A percentile compares a stretch with the other conserved stretches of the same genome.
Conservation (phyloP, 1,139 yeast genomes). For the Candida sanyaensis region DNA sequence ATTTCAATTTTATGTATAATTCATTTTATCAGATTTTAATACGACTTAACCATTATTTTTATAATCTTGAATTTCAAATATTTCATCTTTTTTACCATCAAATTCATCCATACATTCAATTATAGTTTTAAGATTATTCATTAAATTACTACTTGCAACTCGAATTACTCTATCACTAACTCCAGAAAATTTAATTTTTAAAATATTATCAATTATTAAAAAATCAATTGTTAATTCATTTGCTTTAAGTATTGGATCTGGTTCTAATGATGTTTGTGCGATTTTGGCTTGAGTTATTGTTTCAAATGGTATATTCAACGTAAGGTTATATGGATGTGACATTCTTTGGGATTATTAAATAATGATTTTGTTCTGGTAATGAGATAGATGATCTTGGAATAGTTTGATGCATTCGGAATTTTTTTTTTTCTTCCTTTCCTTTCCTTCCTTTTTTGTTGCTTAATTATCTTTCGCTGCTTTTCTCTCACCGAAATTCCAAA, state of each 20-base stretch:
- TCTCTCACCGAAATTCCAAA: no score
- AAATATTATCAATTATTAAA: conserved; percentile 22
- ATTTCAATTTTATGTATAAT: no score
- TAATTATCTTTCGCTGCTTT: no score
- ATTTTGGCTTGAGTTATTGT: conserved; percentile 59
- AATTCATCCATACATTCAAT: conserved; percentile 70
- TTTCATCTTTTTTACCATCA: conserved; percentile 34
- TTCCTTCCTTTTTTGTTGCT: no score
- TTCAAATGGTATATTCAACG: conserved; percentile 53
- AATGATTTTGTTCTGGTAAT: no score
- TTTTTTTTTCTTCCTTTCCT: no score
- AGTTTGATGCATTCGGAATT: not conserved
- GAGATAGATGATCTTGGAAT: no score
- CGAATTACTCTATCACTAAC: conserved; percentile 64
- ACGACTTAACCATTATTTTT: conserved; percentile 1
- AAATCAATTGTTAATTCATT: conserved; percentile 55
- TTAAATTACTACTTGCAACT: conserved; percentile 68
- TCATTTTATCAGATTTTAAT: no score
- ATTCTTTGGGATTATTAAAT: not conserved
- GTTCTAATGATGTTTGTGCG: conserved; percentile 59
- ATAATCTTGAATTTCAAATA: conserved; percentile 4
- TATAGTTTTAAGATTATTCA: conserved; percentile 65
- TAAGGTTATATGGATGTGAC: conserved; percentile 7
- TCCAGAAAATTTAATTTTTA: conserved; percentile 53
- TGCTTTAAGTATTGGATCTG: conserved; percentile 79